A percentile compares a stretch with the other conserved stretches of the same genome.
phyloP scores from a whole-genome alignment of 768 basidiomycete species.

The Bullera alba region DNA sequence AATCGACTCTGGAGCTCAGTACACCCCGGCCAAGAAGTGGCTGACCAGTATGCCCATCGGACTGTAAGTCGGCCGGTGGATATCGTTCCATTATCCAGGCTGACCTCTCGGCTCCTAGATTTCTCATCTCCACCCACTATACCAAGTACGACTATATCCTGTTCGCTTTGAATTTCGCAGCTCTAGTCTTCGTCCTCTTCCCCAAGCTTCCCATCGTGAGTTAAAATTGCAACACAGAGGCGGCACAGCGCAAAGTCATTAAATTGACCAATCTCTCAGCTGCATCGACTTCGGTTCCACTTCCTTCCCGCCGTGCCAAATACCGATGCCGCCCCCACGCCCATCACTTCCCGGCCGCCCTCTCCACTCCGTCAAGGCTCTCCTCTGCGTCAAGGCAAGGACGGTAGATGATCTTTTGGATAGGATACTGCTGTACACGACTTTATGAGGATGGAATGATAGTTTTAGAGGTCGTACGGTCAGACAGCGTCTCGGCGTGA shows the following conservation, averaged over 20 bases:
- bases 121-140: conserved; percentile 95
- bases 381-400: no score
- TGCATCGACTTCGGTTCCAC: conserved; percentile 38
- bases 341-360: conserved; percentile 21
- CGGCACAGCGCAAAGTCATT: neutral
- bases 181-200: conserved; percentile 68
- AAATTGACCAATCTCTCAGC: conserved; percentile 7
- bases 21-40: conserved; percentile 98
- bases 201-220: conserved; percentile 92
- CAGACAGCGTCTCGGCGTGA: no score
- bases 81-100: neutral
- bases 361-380: conserved; percentile 4
- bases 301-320: conserved; percentile 17
- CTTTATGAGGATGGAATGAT: no score
- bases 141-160: conserved; percentile 92
- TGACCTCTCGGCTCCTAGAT: conserved; percentile 58
- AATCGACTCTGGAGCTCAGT: conserved; percentile 96
- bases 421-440: no score
- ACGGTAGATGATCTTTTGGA: no score
- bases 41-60: conserved; percentile 78
- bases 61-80: conserved; percentile 57
- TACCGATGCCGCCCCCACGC: conserved; percentile 15
- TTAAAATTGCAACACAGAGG: no score
- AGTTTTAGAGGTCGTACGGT: no score
- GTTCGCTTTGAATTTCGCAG: conserved; percentile 82